Evolutionary conservation across 2,329 filamentous ascomycete genomes (phyloP), one percentile per base, ranked within the genome.

Genomic region (Thelonectria olida): DNA sequence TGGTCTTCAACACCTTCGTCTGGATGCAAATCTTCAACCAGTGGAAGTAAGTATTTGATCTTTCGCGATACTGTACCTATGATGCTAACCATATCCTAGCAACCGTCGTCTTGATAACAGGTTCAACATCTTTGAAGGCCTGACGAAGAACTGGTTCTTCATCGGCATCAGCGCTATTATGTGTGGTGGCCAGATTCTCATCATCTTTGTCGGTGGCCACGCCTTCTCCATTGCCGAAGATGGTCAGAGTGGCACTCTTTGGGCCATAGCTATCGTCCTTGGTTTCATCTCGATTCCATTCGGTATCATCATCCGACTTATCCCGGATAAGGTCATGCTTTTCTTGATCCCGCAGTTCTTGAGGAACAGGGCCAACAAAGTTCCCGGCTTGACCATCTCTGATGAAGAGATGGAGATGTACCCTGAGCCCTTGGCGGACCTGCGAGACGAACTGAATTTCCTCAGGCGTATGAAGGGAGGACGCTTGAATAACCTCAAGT

Each of bases 21-120:
- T 98, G 95, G 95, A 97, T 98, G 94, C 95, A 98, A 72, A 96
- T 98, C 70, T 98, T 98, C 82, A 98, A 98, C 79, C 91, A 97
- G 74, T 92, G 96, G 86, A 98, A 98, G 87, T 89, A 84, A 86
- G 87, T 88, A 65, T 19, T 31, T 50, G 2, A 27, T 17, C 23
- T 9, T 15, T 23, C 8, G 5, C 12, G n/a, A 42, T 7, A 4
- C n/a, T 36, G 4, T 54, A 52, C 9, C 10, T 7, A 17, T 13
- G 36, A 54, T 56, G 28, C 64, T 67, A 65, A 72, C 70, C 49
- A 56, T 54, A 65, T 8, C 38, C 5, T 62, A 90, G 87, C 82
- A 97, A 97, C 80, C 92, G 95, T 61, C 92, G 95, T 12, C 84
- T 98, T 55, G 95, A 98, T 77, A 98, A 98, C 79, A 87, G 89